Evolutionary conservation across 2,329 filamentous ascomycete genomes (phyloP), one percentile per base, ranked within the genome.

Genomic region (Sporothrix inflata): DNA sequence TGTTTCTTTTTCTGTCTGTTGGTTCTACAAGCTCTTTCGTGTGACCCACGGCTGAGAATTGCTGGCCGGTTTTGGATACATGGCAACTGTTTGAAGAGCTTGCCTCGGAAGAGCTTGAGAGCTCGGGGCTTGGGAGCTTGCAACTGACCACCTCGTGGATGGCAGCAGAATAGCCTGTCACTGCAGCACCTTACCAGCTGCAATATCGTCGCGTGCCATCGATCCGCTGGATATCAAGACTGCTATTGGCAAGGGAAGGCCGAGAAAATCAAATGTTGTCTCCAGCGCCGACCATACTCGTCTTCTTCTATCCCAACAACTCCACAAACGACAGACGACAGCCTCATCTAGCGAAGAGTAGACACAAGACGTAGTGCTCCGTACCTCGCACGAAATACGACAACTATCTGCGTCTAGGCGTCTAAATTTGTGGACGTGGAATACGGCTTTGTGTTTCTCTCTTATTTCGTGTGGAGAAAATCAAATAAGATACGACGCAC

Each of bases 331-430:
- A 14, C 3, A 42, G 34, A 24, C n/a, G 34, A 42, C n/a, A 63
- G 30, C n/a, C 19, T 24, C 57, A 42, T 42, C n/a, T 19, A 19
- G 30, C 3, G 6, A 3, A 34, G 30, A 34, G 3, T 34, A 34
- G 30, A 34, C 30, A 34, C 30, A 34, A 3, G 30, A 34, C 30
- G 6, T n/a, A n/a, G n/a, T n/a, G n/a, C n/a, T n/a, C n/a, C n/a
- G n/a, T 34, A 34, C 30, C 30, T 34, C 30, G 49, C 11, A 53
- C 14, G 49, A 53, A 12, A 53, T 21, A 53, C 7, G n/a, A 4
- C 49, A 53, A 53, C 21, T 57, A 38, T 63, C 38, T 63, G 38
- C 38, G 60, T 63, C 60, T 45, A 27, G 38, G 60, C 60, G 38
- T 45, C 60, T 65, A 45, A 42, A 45, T 45, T 38, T 19, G 60